These are phyloP conservation scores for Brassica incana DNA, from an alignment of 345 rosid genomes.

Conservation along the genomic window DNA sequence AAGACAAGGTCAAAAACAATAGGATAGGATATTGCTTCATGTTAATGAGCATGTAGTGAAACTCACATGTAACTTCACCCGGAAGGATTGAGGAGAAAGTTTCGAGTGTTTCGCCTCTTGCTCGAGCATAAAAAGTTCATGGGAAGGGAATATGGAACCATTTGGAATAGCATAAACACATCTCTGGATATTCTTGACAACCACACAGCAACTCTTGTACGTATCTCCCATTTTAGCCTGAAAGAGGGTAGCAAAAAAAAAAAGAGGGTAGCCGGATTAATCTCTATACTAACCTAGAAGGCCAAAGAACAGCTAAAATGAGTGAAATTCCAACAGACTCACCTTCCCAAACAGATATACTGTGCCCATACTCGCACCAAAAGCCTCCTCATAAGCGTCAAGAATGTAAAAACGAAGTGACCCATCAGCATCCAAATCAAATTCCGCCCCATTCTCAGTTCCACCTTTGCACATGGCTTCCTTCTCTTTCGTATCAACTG, in stretches of 20 bases:
- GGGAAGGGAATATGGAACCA: conserved; percentile 55
- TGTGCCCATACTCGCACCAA: conserved; percentile 77
- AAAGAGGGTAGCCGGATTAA: not conserved
- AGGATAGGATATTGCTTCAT: not conserved
- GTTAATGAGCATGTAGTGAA: not conserved
- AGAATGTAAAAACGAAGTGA: conserved; percentile 70
- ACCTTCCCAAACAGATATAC: conserved; percentile 96
- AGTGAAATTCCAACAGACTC: not conserved
- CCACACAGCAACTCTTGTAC: conserved; percentile 74
- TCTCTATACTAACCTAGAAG: not conserved
- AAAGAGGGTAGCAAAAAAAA: not conserved
- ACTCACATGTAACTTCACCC: conserved; percentile 73
- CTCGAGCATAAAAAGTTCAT: conserved; percentile 66
- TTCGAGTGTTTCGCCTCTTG: conserved; percentile 68
- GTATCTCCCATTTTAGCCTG: conserved; percentile 77
- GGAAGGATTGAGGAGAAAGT: conserved; percentile 57
- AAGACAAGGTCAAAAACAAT: conserved; percentile 22
- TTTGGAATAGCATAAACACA: conserved; percentile 86
- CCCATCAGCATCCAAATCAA: conserved; percentile 70
- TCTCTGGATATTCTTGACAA: conserved; percentile 80
- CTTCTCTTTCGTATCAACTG: conserved; percentile 52
- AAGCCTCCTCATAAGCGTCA: conserved; percentile 81
- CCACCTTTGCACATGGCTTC: conserved; percentile 53
- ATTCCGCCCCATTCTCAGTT: conserved; percentile 42
- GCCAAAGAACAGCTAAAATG: not conserved